These are phyloP conservation scores for Symbiodinium pilosum DNA, from an alignment of 73 alveolate species.

Conservation along the genomic window DNA sequence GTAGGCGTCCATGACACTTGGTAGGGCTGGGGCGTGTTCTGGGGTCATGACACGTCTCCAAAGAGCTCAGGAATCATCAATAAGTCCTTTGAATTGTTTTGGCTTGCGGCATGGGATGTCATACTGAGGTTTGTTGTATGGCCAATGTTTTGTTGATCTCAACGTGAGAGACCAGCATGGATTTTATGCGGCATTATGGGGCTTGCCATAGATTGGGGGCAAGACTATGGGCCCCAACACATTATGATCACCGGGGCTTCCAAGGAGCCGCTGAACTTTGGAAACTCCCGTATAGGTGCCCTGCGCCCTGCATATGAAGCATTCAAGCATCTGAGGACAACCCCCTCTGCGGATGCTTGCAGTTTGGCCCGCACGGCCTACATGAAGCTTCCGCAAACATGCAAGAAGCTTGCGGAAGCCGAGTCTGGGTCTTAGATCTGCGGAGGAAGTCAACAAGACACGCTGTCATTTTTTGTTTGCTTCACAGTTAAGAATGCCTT, in stretches of 20 bases:
- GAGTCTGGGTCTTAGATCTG: conserved; percentile 2
- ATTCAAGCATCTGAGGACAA: not conserved
- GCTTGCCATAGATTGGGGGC: too few species aligned
- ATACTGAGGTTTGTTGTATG: too few species aligned
- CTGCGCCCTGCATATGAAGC: not conserved
- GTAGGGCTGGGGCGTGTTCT: not conserved
- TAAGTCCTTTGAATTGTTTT: not conserved
- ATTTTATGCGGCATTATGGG: too few species aligned
- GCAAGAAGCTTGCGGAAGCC: not conserved
- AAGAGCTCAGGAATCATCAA: too few species aligned
- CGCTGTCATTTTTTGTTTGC: not conserved
- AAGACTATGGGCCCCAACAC: too few species aligned
- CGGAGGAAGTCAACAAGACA: not conserved
- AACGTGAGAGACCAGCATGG: too few species aligned
- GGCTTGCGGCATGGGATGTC: not conserved
- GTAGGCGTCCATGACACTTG: too few species aligned
- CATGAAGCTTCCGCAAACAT: not conserved
- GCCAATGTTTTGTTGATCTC: too few species aligned
- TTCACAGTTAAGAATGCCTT: not conserved
- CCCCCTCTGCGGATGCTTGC: not conserved
- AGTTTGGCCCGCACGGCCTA: not conserved
- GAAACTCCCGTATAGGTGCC: not conserved
- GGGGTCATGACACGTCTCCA: not conserved
- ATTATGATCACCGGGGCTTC: too few species aligned
- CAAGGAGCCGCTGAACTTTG: not conserved